phyloP scores from a whole-genome alignment of 768 basidiomycete genomes.

The Amyloporia xantha region DNA sequence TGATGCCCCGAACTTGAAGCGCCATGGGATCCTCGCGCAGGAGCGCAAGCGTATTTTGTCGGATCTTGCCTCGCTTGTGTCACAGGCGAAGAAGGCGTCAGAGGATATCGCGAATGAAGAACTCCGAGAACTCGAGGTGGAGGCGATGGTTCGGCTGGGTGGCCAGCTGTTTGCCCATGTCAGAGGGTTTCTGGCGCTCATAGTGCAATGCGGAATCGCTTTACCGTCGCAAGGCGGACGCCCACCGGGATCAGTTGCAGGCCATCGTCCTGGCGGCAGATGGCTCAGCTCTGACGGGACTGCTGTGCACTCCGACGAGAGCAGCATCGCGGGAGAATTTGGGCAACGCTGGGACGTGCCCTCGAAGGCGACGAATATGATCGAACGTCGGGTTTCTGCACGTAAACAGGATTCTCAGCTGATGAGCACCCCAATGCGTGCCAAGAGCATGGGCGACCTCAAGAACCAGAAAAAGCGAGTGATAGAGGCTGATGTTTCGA shows the following conservation, averaged over 20 bases:
- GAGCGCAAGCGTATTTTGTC: slow-evolving; percentile 81
- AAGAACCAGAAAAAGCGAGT: slow-evolving; percentile 27
- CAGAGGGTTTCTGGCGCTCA: slow-evolving; percentile 70
- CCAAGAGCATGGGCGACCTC: slow-evolving; percentile 50
- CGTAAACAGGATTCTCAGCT: slow-evolving; percentile 7
- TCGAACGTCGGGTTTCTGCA: slow-evolving; percentile 9
- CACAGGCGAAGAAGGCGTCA: slow-evolving; percentile 64
- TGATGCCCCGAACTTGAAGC: slow-evolving; percentile 67
- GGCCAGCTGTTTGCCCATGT: slow-evolving; percentile 79
- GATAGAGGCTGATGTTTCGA: slow-evolving; percentile 32
- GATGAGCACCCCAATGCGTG: slow-evolving; percentile 28
- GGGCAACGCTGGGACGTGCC: slow-evolving; percentile 12
- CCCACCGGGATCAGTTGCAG: slow-evolving; percentile 20
- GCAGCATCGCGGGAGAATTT: slow-evolving; percentile 5
- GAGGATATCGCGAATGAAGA: slow-evolving; percentile 42
- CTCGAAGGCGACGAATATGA: slow-evolving; percentile 11
- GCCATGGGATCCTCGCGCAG: slow-evolving; percentile 57
- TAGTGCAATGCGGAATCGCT: slow-evolving; percentile 67
- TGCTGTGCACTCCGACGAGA: slow-evolving; percentile 18
- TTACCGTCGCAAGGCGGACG: slow-evolving; percentile 32
- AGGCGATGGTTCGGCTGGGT: slow-evolving; percentile 74
- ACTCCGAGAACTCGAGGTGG: slow-evolving; percentile 51
- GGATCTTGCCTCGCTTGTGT: slow-evolving; percentile 75
- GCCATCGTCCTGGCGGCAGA: slow-evolving; percentile 25
- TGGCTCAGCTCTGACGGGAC: slow-evolving; percentile 28